These are phyloP conservation scores for Botrytis porri DNA, from an alignment of 2,329 filamentous ascomycete genomes.

Conservation along the genomic window DNA sequence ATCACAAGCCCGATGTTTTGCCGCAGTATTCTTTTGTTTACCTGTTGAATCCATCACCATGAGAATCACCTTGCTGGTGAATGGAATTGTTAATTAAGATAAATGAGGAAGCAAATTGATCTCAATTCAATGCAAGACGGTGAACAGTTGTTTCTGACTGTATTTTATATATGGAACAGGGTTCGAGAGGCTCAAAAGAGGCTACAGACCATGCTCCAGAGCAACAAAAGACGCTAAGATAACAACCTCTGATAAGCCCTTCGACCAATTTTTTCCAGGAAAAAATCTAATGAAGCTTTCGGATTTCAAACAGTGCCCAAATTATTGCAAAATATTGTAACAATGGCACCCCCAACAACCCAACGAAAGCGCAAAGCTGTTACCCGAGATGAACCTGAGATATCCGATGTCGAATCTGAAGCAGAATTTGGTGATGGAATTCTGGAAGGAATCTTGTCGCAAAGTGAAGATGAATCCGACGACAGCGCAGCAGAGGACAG, in stretches of 20 bases:
- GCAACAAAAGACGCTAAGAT: slow-evolving; percentile 29
- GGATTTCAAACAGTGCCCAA: slow-evolving; percentile 18
- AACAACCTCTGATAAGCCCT: slow-evolving; percentile 23
- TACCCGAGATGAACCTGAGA: slow-evolving; percentile 49
- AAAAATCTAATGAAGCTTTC: slow-evolving; percentile 25
- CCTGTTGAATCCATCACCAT: slow-evolving; percentile 23
- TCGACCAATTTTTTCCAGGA: slow-evolving; percentile 17
- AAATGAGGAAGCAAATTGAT: background rate
- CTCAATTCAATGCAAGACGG: background rate
- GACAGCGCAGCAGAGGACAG: slow-evolving; percentile 48
- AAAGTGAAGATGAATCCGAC: slow-evolving; percentile 57
- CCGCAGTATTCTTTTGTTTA: slow-evolving; percentile 24
- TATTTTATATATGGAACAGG: background rate
- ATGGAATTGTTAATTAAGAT: background rate
- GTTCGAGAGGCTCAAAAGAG: background rate
- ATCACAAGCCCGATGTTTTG: slow-evolving; percentile 62
- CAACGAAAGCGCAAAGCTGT: slow-evolving; percentile 61
- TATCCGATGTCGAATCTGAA: slow-evolving; percentile 53
- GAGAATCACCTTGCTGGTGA: background rate
- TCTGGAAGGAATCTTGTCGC: slow-evolving; percentile 55
- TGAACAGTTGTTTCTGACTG: background rate
- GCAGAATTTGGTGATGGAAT: slow-evolving; percentile 57
- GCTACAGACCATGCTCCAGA: background rate
- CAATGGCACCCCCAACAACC: slow-evolving; percentile 34
- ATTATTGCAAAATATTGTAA: slow-evolving; percentile 12